Conservation (phyloP, 352 stramenopile species). For the Thalassiosira ordinaria region DNA sequence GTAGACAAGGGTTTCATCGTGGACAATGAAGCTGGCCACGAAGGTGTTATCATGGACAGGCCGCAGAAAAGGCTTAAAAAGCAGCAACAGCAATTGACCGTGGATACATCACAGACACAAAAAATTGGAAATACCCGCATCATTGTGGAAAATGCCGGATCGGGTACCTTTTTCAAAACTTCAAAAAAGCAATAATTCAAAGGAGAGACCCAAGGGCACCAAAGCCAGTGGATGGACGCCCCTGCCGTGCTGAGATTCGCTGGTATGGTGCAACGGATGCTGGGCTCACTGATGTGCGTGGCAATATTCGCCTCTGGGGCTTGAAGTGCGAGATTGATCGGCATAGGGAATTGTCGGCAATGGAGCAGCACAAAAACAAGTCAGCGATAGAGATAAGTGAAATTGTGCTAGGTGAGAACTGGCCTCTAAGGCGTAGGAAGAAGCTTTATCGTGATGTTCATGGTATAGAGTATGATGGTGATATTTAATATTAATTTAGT, state of each 20-base stretch:
- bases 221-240: neutral
- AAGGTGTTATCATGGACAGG: constrained; percentile 5
- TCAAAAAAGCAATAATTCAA: neutral
- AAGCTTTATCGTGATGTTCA: neutral
- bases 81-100: constrained; percentile 9
- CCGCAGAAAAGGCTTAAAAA: constrained; percentile 16
- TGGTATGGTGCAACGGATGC: constrained; percentile 9
- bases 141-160: constrained; percentile 15
- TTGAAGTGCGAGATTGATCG: constrained; percentile 5
- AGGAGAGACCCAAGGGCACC: neutral
- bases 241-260: neutral
- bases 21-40: constrained; percentile 4
- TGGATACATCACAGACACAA: constrained; percentile 14
- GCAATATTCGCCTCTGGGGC: constrained; percentile 5
- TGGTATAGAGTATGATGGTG: neutral
- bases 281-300: neutral
- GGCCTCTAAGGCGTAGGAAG: neutral
- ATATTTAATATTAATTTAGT: neutral
- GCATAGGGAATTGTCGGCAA: constrained; percentile 8
- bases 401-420: neutral
- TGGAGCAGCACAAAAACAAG: constrained; percentile 6
- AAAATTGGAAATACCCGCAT: constrained; percentile 25
- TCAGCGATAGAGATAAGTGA: constrained; percentile 10
- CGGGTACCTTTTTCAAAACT: constrained; percentile 21
- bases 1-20: constrained; percentile 40